phyloP scores from a whole-genome alignment of 352 stramenopile genomes.

The Phytophthora palmivora region DNA sequence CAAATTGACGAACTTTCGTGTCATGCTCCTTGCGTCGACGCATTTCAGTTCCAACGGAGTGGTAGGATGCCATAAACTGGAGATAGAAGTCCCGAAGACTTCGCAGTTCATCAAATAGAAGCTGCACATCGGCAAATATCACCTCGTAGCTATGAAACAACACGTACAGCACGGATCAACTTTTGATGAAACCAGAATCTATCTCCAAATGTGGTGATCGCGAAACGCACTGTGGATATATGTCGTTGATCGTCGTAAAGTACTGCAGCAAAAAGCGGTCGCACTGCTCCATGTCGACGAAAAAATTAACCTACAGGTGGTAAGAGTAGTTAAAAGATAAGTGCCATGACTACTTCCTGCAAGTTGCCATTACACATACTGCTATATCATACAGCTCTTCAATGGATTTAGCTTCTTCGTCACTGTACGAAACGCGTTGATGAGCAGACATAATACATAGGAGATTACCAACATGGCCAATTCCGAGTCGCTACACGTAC shows the following conservation, averaged over 20 bases:
- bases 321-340: background rate
- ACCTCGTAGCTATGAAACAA: constrained; percentile 56
- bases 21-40: constrained; percentile 65
- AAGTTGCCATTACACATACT: constrained; percentile 26
- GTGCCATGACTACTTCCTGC: too few relatives aligned
- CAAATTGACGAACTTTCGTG: constrained; percentile 53
- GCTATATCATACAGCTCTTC: constrained; percentile 54
- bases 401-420: constrained; percentile 45
- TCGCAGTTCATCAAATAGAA: constrained; percentile 78
- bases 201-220: too few relatives aligned
- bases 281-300: constrained; percentile 91
- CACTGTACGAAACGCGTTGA: constrained; percentile 6
- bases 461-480: too few relatives aligned
- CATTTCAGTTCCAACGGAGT: constrained; percentile 63
- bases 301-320: constrained; percentile 65
- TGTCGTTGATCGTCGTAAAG: constrained; percentile 88
- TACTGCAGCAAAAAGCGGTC: constrained; percentile 79
- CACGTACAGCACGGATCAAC: too few relatives aligned
- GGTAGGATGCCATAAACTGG: constrained; percentile 78
- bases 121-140: constrained; percentile 71
- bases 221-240: constrained; percentile 70
- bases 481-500: constrained; percentile 20
- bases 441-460: too few relatives aligned
- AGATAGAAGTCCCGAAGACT: constrained; percentile 86
- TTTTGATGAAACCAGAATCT: too few relatives aligned